Conservation (phyloP, 768 basidiomycete genomes). For the Pholiota conissans region DNA sequence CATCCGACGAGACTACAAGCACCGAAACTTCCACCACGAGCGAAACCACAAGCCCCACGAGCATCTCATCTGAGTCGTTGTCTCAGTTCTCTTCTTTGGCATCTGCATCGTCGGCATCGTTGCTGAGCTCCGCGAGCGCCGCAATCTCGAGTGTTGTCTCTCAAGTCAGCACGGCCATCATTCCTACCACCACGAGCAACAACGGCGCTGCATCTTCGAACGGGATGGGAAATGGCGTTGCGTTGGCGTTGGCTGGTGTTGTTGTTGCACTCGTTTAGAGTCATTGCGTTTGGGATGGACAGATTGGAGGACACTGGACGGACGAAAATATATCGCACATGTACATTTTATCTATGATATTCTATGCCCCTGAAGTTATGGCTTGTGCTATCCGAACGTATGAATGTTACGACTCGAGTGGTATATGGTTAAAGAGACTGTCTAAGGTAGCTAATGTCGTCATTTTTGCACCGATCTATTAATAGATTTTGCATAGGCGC, state of each 20-base stretch:
- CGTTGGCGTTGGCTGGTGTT: constrained; percentile 1
- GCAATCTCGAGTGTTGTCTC: constrained; percentile 1
- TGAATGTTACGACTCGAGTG: too few relatives aligned
- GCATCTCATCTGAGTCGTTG: background rate
- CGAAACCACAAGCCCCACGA: background rate
- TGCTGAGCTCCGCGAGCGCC: constrained; percentile 2
- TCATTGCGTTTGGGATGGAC: too few relatives aligned
- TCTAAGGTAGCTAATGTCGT: too few relatives aligned
- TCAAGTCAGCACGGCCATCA: constrained; percentile 7
- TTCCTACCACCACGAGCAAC: constrained; percentile 4
- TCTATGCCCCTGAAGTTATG: too few relatives aligned
- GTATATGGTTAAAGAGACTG: too few relatives aligned
- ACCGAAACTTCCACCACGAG: too few relatives aligned
- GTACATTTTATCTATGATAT: too few relatives aligned
- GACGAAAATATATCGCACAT: background rate
- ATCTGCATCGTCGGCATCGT: constrained; percentile 4
- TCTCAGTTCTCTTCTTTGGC: constrained; percentile 1
- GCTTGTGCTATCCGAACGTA: too few relatives aligned
- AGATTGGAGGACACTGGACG: background rate
- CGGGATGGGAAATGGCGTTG: background rate
- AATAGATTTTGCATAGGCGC: too few relatives aligned
- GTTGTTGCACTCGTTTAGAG: constrained; percentile 3
- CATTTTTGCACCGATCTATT: too few relatives aligned
- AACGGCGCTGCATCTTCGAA: background rate
- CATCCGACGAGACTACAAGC: too few relatives aligned